Evolutionary conservation across 441 rosid genomes (phyloP), one percentile per base, ranked within the genome.

Genomic region (Arabidopsis hybrid): DNA sequence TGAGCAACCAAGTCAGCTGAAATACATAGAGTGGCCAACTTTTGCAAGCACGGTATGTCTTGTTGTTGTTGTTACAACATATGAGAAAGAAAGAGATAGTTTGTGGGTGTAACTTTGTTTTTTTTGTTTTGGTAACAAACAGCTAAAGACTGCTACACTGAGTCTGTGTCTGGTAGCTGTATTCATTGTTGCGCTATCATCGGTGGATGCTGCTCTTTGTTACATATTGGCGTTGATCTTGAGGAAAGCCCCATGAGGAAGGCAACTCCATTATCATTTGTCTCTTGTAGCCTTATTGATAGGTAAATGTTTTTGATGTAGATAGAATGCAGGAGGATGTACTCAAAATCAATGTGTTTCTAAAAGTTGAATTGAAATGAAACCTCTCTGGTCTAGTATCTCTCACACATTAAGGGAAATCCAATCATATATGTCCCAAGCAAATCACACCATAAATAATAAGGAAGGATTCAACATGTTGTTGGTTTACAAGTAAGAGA

Each of bases 11-110:
- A 67, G 87, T 46, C 89, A 91, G 83, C 87, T 93, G 36, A 93
- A 85, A 82, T 85, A 84, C 84, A 82, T 91, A 69, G 97, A 93
- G 70, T 93, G 98, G 97, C 96, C 98, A 13, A 74, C 91, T 78
- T 87, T 87, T 49, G 83, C 80, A 63, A 85, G 76, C 90, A 93
- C 96, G 69, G 97, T 93, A 82, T 47, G 80, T 59, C n/a, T 58
- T 12, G 8, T 31, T 40, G 26, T 63, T 63, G 50, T 53, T 61
- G 42, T 53, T 74, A 49, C 50, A n/a, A 49, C 26, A 9, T 9
- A 38, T 34, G 12, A 35, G 13, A 26, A 26, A 34, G 40, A 31
- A 34, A 55, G 13, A 21, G 21, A 21, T 4, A 57, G 55, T 43
- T 60, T 18, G 9, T 18, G 7, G 21, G 12, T 49, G 43, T 39